phyloP scores from a whole-genome alignment of 2,329 filamentous ascomycete species.

The Claviceps arundinis region DNA sequence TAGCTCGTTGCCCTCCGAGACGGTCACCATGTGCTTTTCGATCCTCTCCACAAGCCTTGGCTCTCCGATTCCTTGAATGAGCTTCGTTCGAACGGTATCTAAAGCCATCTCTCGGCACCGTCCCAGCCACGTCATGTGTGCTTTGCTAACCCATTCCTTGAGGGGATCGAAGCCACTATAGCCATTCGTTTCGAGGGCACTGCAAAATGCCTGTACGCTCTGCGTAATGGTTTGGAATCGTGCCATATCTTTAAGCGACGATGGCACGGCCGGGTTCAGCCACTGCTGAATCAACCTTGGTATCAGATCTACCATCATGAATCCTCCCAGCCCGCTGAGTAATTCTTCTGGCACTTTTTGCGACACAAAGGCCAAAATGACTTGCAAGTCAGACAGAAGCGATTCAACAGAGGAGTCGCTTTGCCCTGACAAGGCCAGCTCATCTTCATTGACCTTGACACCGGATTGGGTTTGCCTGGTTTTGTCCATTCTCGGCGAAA shows the following conservation, averaged over 20 bases:
- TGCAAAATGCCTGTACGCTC: constrained; percentile 50
- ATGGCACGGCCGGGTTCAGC: constrained; percentile 65
- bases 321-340: constrained; percentile 47
- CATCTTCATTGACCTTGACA: constrained; percentile 29
- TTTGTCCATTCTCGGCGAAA: constrained; percentile 43
- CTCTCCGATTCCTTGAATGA: constrained; percentile 53
- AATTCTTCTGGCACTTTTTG: constrained; percentile 40
- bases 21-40: constrained; percentile 68
- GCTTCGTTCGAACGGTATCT: constrained; percentile 55
- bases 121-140: constrained; percentile 72
- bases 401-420: constrained; percentile 33
- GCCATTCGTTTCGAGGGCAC: constrained; percentile 43
- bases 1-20: constrained; percentile 51
- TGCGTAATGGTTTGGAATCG: constrained; percentile 60
- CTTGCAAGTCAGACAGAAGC: constrained; percentile 40
- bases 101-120: constrained; percentile 72
- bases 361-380: constrained; percentile 38
- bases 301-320: constrained; percentile 57
- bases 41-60: constrained; percentile 66
- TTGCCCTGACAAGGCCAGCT: constrained; percentile 28
- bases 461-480: constrained; percentile 20
- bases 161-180: constrained; percentile 54
- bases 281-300: constrained; percentile 57
- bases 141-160: constrained; percentile 66
- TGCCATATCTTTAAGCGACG: constrained; percentile 56